Evolutionary conservation across 192 early-diverging fungal species (phyloP).

Genomic region (Backusella australiensis): DNA sequence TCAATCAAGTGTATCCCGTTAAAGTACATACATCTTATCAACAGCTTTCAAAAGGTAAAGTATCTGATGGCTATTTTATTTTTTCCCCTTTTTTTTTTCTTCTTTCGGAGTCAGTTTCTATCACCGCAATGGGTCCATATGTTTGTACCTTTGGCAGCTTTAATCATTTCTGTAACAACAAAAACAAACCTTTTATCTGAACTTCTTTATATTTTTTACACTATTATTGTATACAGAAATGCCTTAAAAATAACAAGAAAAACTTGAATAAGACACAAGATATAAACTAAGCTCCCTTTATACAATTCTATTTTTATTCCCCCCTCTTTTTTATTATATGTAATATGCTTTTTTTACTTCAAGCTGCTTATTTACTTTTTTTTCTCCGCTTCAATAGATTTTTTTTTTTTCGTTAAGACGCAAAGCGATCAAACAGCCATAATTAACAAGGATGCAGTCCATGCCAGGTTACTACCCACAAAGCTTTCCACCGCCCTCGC

Average conservation of each 20-base stretch:
- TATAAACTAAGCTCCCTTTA: not conserved
- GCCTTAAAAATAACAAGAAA: not conserved
- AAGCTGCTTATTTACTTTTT: not conserved
- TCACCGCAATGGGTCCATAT: not conserved
- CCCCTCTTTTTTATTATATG: not conserved
- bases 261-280: not conserved
- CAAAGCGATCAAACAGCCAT: not conserved
- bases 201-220: not conserved
- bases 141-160: not conserved
- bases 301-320: not conserved
- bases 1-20: not conserved
- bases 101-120: constrained; percentile 13
- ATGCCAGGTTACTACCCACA: constrained; percentile 6
- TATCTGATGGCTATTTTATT: not conserved
- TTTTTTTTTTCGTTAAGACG: not conserved
- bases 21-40: not conserved
- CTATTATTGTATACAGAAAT: too few relatives aligned
- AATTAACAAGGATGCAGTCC: not conserved
- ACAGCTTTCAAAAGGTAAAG: not conserved
- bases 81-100: not conserved
- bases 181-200: not conserved
- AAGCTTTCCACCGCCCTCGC: constrained; percentile 4
- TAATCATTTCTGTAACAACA: not conserved
- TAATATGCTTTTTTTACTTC: not conserved
- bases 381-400: constrained; percentile 1